These are phyloP conservation scores for Mortierella polycephala DNA, from an alignment of 371 early-diverging fungal genomes.

Conservation along the genomic window DNA sequence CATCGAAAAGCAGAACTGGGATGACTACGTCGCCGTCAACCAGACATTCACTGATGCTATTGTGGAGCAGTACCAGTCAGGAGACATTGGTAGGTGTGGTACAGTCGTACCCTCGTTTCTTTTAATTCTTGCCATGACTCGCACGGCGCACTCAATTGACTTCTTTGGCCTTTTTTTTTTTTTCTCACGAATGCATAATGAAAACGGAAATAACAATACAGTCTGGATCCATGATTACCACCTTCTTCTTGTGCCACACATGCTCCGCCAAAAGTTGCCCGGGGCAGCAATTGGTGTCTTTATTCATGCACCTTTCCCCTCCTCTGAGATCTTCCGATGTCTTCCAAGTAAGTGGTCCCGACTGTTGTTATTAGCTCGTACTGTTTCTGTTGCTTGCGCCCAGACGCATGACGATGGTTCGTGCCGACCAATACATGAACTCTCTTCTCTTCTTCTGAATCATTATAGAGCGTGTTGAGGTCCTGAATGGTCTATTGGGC, in stretches of 20 bases:
- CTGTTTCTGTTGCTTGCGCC: background rate
- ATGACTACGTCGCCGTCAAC: conserved; percentile 91
- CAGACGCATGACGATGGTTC: background rate
- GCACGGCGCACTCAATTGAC: background rate
- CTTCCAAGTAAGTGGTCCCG: conserved; percentile 75
- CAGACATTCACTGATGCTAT: conserved; percentile 86
- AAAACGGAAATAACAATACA: conserved; percentile 3
- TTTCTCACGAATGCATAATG: conserved; percentile 32
- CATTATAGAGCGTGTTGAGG: conserved; percentile 80
- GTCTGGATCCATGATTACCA: conserved; percentile 99
- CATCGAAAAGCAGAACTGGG: conserved; percentile 80
- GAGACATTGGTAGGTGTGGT: conserved; percentile 83
- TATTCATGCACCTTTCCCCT: conserved; percentile 97
- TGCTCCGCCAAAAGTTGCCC: conserved; percentile 84
- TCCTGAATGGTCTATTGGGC: conserved; percentile 94
- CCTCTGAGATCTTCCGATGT: conserved; percentile 93
- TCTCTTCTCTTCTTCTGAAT: background rate
- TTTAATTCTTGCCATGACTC: background rate
- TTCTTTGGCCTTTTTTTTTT: conserved; percentile 1
- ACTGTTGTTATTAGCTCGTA: background rate
- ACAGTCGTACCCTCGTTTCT: background rate
- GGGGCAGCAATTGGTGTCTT: conserved; percentile 94
- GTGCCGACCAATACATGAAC: background rate
- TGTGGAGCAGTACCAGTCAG: conserved; percentile 75
- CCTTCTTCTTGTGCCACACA: conserved; percentile 87